Conservation (phyloP, 2,329 filamentous ascomycete genomes). For the Scytalidium sp. region DNA sequence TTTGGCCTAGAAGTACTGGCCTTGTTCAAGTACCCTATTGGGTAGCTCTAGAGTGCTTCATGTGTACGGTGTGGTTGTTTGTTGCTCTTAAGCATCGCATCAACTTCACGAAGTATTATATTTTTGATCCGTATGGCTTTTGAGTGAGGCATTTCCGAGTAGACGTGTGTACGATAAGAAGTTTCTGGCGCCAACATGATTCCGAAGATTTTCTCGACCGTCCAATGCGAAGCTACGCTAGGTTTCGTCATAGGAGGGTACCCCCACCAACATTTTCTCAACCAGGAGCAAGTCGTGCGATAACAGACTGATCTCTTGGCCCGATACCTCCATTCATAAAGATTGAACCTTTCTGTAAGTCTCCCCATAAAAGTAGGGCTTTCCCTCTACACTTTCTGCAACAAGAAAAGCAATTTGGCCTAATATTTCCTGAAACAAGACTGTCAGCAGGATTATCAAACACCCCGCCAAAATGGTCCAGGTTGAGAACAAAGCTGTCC, state of each 20-base stretch:
- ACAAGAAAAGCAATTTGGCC: neutral
- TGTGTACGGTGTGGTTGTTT: too few species aligned
- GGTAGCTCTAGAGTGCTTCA: too few species aligned
- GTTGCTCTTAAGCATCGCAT: too few species aligned
- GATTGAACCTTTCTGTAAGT: neutral
- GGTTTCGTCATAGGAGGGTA: neutral
- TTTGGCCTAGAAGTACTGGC: neutral
- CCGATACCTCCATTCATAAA: neutral
- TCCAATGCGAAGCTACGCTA: too few species aligned
- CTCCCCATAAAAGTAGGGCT: neutral
- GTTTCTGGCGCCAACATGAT: too few species aligned
- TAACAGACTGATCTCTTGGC: neutral
- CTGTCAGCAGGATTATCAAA: slow-evolving; percentile 12
- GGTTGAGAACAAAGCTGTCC: slow-evolving; percentile 66
- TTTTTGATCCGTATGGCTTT: too few species aligned
- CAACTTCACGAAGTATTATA: too few species aligned
- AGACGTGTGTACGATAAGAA: too few species aligned
- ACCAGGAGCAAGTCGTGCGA: neutral
- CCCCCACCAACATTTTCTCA: neutral
- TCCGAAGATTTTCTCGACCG: too few species aligned
- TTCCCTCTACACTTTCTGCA: neutral
- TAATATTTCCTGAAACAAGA: slow-evolving; percentile 5
- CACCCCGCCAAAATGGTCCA: slow-evolving; percentile 52
- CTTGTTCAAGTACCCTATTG: neutral
- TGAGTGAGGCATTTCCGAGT: too few species aligned